Evolutionary conservation across 208 protist genomes (phyloP).

Genomic region (Trypanosoma vivax): DNA sequence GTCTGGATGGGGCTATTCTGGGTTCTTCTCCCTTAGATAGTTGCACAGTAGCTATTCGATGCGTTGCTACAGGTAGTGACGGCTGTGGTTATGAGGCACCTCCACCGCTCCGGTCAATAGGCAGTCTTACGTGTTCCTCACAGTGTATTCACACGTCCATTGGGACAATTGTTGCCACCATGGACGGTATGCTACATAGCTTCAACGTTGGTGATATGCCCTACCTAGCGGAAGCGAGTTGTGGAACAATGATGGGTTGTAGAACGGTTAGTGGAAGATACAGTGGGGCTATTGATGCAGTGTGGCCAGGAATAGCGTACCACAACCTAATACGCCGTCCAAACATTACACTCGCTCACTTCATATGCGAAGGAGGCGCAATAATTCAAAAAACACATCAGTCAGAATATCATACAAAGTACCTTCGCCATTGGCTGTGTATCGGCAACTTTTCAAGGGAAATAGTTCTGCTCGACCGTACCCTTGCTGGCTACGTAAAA

Average conservation of each 20-base stretch:
- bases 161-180: slow-evolving; percentile 12
- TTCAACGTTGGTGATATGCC: not conserved
- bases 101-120: slow-evolving; percentile 1
- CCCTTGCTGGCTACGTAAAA: slow-evolving; percentile 2
- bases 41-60: slow-evolving; percentile 28
- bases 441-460: slow-evolving; percentile 3
- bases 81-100: slow-evolving; percentile 12
- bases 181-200: slow-evolving; percentile 13
- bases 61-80: slow-evolving; percentile 20
- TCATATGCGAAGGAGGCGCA: slow-evolving; percentile 18
- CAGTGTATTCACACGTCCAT: not conserved
- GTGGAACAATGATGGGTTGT: not conserved
- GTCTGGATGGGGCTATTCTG: slow-evolving; percentile 32
- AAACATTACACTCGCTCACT: slow-evolving; percentile 1
- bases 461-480: slow-evolving; percentile 15
- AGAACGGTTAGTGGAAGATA: not conserved
- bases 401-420: slow-evolving; percentile 6
- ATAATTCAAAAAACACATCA: slow-evolving; percentile 10
- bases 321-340: not conserved
- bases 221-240: not conserved
- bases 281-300: slow-evolving; percentile 6
- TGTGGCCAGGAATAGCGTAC: slow-evolving; percentile 5
- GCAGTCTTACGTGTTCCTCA: slow-evolving; percentile 10
- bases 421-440: slow-evolving; percentile 16
- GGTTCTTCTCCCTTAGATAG: slow-evolving; percentile 46